A percentile compares a stretch with the other conserved stretches of the same genome.
Evolutionary conservation across 768 basidiomycete species (phyloP).

Genomic region (Pisolithus tinctorius): DNA sequence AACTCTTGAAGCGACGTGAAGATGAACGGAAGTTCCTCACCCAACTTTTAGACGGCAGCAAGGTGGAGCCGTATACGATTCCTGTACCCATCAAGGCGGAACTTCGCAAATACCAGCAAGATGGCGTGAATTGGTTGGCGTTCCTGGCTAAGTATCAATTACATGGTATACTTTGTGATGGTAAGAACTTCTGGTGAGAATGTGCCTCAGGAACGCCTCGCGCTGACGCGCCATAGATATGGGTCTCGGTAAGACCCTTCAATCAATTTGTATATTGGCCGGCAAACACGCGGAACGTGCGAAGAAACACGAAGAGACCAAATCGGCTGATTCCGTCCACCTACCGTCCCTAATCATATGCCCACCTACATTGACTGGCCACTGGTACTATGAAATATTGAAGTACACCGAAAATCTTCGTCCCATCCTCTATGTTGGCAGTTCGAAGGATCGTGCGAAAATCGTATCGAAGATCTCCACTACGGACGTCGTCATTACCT

Average conservation of each 20-base stretch:
- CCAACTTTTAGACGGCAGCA: constrained; percentile 90
- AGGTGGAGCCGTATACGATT: constrained; percentile 85
- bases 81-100: constrained; percentile 90
- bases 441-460: constrained; percentile 69
- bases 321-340: constrained; percentile 72
- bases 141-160: constrained; percentile 97
- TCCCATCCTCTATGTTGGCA: constrained; percentile 86
- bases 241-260: constrained; percentile 97
- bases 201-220: not conserved
- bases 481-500: constrained; percentile 92
- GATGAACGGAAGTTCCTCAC: constrained; percentile 86
- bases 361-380: constrained; percentile 94
- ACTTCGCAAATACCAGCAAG: constrained; percentile 94
- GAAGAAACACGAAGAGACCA: constrained; percentile 55
- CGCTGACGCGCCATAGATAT: constrained; percentile 56
- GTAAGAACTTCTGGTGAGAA: constrained; percentile 36
- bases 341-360: constrained; percentile 93
- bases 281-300: constrained; percentile 89
- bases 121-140: constrained; percentile 98
- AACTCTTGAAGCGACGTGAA: constrained; percentile 78
- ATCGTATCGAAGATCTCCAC: constrained; percentile 58
- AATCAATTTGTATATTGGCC: constrained; percentile 94
- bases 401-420: constrained; percentile 84
- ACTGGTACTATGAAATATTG: constrained; percentile 97
- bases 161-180: constrained; percentile 97